These are phyloP conservation scores for Ambrosia artemisiifolia DNA, from an alignment of 129 eudicot species.

Conservation along the genomic window DNA sequence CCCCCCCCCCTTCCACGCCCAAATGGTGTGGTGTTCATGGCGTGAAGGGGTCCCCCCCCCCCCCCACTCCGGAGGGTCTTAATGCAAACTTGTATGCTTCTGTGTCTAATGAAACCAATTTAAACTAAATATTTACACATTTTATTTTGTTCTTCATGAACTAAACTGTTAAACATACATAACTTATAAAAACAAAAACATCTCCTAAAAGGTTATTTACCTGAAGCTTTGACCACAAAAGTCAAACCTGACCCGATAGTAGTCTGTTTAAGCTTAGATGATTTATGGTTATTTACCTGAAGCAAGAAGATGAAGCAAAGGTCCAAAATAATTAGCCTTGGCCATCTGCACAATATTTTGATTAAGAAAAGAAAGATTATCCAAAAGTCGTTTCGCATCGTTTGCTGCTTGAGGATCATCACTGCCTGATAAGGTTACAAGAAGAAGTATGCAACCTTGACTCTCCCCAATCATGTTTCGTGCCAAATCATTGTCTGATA, in stretches of 20 bases:
- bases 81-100: no score
- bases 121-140: no score
- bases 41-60: no score
- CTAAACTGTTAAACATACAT: no score
- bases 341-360: conserved; percentile 55
- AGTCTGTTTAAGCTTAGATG: not conserved
- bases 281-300: conserved; percentile 36
- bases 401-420: conserved; percentile 48
- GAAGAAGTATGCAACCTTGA: conserved; percentile 58
- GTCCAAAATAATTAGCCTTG: conserved; percentile 44
- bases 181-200: no score
- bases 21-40: no score
- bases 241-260: conserved; percentile 2
- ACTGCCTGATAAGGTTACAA: conserved; percentile 39
- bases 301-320: conserved; percentile 43
- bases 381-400: conserved; percentile 45
- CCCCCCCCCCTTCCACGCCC: no score
- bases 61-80: no score
- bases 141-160: no score
- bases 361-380: conserved; percentile 40
- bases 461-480: conserved; percentile 34
- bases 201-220: not conserved
- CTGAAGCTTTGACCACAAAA: conserved; percentile 9
- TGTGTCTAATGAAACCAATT: no score
- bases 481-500: conserved; percentile 40